Evolutionary conservation across 805 yeast species (phyloP).

Genomic region (Pichia insulana): DNA sequence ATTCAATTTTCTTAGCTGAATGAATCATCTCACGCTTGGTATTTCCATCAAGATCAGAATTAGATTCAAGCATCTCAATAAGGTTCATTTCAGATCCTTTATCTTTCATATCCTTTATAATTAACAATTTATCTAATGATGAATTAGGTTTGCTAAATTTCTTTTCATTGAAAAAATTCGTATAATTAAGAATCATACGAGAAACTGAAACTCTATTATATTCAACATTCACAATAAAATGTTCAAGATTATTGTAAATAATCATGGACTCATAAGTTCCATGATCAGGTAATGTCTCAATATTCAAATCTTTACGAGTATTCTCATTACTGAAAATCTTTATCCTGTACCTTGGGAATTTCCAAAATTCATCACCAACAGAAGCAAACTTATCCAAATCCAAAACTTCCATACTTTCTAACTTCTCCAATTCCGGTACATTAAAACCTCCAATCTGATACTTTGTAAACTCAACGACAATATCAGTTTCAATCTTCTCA

Average conservation of each 20-base stretch:
- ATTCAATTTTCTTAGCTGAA: constrained; percentile 30
- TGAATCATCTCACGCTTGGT: constrained; percentile 22
- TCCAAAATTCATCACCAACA: constrained; percentile 63
- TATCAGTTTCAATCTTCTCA: constrained; percentile 1
- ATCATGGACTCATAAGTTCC: constrained; percentile 48
- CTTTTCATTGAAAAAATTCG: constrained; percentile 57
- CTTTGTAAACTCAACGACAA: constrained; percentile 13
- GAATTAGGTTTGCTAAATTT: constrained; percentile 68
- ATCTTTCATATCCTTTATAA: constrained; percentile 28
- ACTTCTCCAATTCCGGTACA: constrained; percentile 30
- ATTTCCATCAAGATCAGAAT: constrained; percentile 21
- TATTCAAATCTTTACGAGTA: constrained; percentile 22
- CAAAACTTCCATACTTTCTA: constrained; percentile 20
- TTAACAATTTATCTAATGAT: constrained; percentile 58
- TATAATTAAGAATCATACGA: constrained; percentile 68
- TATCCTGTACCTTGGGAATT: constrained; percentile 48
- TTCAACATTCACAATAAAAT: constrained; percentile 69
- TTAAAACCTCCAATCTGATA: constrained; percentile 19
- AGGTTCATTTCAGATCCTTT: constrained; percentile 33
- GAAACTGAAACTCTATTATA: constrained; percentile 86
- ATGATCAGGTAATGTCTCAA: constrained; percentile 58
- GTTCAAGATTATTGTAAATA: constrained; percentile 67
- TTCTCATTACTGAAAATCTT: constrained; percentile 49
- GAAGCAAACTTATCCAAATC: constrained; percentile 27
- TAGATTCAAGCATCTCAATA: constrained; percentile 21